These are phyloP conservation scores for Fistulifera pelliculosa DNA, from an alignment of 108 stramenopile species.

Conservation along the genomic window DNA sequence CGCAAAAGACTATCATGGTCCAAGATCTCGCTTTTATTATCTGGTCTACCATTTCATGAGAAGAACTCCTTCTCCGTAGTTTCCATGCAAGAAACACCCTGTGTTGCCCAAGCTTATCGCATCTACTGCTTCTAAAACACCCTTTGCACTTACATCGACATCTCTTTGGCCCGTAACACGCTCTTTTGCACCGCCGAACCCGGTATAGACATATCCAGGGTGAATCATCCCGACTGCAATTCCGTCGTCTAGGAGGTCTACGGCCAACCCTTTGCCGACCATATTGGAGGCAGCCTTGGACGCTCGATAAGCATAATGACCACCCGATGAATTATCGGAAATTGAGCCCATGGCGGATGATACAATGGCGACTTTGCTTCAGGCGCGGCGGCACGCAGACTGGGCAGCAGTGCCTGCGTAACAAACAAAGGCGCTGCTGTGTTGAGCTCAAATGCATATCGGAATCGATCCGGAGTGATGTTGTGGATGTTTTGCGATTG, in stretches of 20 bases:
- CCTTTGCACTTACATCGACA: constrained; percentile 12
- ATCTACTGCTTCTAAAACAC: constrained; percentile 21
- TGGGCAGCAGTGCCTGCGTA: constrained; percentile 21
- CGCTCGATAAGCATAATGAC: constrained; percentile 29
- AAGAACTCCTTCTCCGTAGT: constrained; percentile 31
- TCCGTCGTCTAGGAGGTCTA: constrained; percentile 17
- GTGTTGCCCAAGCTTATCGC: constrained; percentile 14
- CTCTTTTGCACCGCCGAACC: constrained; percentile 9
- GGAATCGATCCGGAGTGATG: constrained; percentile 20
- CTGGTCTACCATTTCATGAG: constrained; percentile 13
- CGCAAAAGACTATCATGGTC: too few relatives aligned
- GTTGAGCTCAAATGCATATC: constrained; percentile 26
- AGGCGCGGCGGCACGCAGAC: constrained; percentile 5
- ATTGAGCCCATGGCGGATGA: constrained; percentile 23
- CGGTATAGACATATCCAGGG: constrained; percentile 22
- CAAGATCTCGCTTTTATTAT: too few relatives aligned
- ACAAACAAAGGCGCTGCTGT: constrained; percentile 22
- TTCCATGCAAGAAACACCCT: constrained; percentile 23
- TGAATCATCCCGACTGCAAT: constrained; percentile 20
- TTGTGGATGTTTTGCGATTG: constrained; percentile 14
- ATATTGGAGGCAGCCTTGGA: constrained; percentile 36
- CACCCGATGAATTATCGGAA: constrained; percentile 25
- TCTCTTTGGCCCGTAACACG: constrained; percentile 12
- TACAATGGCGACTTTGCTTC: constrained; percentile 18
- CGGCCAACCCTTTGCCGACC: constrained; percentile 24